phyloP scores from a whole-genome alignment of 495 filamentous ascomycete species.

The Ascobolus immersus region DNA sequence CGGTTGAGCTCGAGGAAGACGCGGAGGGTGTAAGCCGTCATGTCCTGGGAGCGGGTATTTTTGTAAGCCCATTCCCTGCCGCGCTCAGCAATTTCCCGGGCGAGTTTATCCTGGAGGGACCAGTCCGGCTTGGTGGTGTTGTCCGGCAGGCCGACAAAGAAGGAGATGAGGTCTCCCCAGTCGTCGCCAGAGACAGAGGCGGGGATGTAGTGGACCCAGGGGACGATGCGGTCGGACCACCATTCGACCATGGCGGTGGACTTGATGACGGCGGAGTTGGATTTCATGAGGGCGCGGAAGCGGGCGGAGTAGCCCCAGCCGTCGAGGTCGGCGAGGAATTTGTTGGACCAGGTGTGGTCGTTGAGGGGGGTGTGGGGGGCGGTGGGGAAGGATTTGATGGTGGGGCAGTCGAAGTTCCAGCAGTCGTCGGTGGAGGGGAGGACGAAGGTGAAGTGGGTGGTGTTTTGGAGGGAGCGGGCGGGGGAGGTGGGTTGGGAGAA shows the following conservation, averaged over 20 bases:
- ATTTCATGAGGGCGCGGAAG: constrained; percentile 24
- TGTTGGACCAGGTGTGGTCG: constrained; percentile 2
- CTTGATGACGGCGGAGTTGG: constrained; percentile 21
- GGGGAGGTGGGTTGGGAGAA: constrained; percentile 7
- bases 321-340: constrained; percentile 26
- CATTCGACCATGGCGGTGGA: constrained; percentile 27
- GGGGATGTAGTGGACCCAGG: constrained; percentile 31
- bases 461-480: constrained; percentile 1
- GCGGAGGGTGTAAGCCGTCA: constrained; percentile 12
- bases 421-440: constrained; percentile 4
- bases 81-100: constrained; percentile 23
- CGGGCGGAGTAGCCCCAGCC: constrained; percentile 30
- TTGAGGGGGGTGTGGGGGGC: no score
- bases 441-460: constrained; percentile 11
- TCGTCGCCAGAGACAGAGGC: no score
- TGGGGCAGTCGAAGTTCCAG: constrained; percentile 10
- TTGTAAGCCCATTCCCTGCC: constrained; percentile 20
- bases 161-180: no score
- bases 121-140: no score
- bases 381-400: no score
- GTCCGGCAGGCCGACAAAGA: no score
- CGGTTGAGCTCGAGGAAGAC: constrained; percentile 11
- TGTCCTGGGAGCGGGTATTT: constrained; percentile 13
- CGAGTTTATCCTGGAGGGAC: no score
- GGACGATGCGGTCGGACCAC: constrained; percentile 29